Evolutionary conservation across 257 asterid genomes (phyloP).

Genomic region (Ballota nigra): DNA sequence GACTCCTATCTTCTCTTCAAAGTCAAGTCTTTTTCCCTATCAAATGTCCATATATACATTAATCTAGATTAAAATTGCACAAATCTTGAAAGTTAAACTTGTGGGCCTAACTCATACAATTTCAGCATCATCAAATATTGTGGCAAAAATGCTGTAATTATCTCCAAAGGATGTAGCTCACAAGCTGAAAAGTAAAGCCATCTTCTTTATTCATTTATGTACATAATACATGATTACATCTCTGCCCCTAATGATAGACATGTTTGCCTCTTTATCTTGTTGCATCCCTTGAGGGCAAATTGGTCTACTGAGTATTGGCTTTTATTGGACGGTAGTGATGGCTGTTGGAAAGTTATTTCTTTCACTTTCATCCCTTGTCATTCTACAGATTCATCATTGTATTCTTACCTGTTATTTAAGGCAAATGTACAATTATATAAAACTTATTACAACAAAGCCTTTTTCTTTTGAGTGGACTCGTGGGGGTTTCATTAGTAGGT

Average conservation of each 20-base stretch:
- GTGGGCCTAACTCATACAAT: constrained; percentile 36
- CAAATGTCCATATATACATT: constrained; percentile 27
- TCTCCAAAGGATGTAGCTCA: constrained; percentile 24
- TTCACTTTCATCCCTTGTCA: constrained; percentile 48
- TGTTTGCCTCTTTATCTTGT: not conserved
- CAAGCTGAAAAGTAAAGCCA: constrained; percentile 50
- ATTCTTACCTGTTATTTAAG: constrained; percentile 24
- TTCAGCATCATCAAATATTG: constrained; percentile 31
- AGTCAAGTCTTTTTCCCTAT: constrained; percentile 61
- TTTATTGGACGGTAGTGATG: constrained; percentile 40
- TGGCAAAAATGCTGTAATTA: constrained; percentile 15
- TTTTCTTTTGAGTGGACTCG: constrained; percentile 30
- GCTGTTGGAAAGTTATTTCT: constrained; percentile 50
- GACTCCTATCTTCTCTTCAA: constrained; percentile 68
- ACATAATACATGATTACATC: not conserved
- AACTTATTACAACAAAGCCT: constrained; percentile 17
- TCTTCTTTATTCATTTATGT: constrained; percentile 24
- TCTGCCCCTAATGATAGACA: constrained; percentile 24
- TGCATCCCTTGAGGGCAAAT: constrained; percentile 25
- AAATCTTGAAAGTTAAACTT: constrained; percentile 25
- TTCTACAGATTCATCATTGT: constrained; percentile 26
- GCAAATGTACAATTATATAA: not conserved
- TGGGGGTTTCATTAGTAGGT: constrained; percentile 54
- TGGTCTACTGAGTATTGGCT: constrained; percentile 32
- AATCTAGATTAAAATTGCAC: constrained; percentile 19